Conservation (phyloP, 176 grass and related monocot genomes). For the Triticum aestivum region DNA sequence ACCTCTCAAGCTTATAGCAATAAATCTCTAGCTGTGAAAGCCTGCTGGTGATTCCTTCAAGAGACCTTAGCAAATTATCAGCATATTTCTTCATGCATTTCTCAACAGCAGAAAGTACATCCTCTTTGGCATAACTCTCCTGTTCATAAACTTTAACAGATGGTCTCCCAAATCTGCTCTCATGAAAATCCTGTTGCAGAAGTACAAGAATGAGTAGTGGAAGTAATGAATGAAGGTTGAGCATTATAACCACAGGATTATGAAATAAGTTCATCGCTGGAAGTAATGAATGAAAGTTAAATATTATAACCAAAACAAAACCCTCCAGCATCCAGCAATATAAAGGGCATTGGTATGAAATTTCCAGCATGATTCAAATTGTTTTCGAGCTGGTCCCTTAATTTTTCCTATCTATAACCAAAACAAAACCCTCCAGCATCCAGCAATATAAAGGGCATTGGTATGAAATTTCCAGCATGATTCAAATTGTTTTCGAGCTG, state of each 20-base stretch:
- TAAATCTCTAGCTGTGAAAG: slow-evolving; percentile 78
- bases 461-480: not conserved
- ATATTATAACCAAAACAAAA: too few relatives aligned
- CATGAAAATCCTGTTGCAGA: slow-evolving; percentile 56
- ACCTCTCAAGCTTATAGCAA: slow-evolving; percentile 73
- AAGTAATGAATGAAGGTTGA: not conserved
- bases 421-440: not conserved
- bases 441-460: not conserved
- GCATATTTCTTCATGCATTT: slow-evolving; percentile 90
- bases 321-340: not conserved
- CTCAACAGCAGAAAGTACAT: slow-evolving; percentile 73
- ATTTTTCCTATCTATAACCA: not conserved
- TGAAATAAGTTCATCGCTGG: not conserved
- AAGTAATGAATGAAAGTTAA: not conserved
- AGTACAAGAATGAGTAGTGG: not conserved
- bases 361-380: not conserved
- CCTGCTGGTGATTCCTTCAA: slow-evolving; percentile 64
- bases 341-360: not conserved
- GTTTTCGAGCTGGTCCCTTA: not conserved
- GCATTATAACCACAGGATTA: not conserved
- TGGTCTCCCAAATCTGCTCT: slow-evolving; percentile 58
- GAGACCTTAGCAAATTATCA: slow-evolving; percentile 74
- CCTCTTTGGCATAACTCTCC: slow-evolving; percentile 68
- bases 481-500: not conserved
- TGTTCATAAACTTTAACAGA: slow-evolving; percentile 56